Conservation (phyloP, 1,284 basidiomycete species). For the Apiotrichum laibachii region DNA sequence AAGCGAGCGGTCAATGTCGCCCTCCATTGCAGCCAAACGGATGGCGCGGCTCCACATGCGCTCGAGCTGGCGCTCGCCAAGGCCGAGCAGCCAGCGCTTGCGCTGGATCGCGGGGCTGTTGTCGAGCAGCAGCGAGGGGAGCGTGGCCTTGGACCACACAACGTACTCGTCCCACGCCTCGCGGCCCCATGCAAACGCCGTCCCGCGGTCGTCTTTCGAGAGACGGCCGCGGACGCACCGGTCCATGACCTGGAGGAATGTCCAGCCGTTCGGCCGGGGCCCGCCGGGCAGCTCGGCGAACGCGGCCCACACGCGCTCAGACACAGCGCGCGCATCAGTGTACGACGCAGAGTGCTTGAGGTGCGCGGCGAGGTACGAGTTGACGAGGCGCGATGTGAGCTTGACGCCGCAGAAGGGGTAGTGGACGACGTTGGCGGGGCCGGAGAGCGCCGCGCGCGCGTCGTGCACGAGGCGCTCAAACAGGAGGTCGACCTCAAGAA, state of each 20-base stretch:
- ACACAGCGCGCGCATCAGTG: slow-evolving; percentile 50
- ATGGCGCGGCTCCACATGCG: slow-evolving; percentile 40
- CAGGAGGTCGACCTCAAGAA: slow-evolving; percentile 68
- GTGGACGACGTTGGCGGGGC: slow-evolving; percentile 25
- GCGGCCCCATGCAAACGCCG: slow-evolving; percentile 29
- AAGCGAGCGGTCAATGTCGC: slow-evolving; percentile 10
- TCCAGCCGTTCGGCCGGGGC: slow-evolving; percentile 55
- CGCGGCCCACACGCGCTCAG: slow-evolving; percentile 32
- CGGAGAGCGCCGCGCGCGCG: slow-evolving; percentile 18
- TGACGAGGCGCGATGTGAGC: slow-evolving; percentile 65
- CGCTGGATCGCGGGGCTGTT: slow-evolving; percentile 5
- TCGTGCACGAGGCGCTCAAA: slow-evolving; percentile 68
- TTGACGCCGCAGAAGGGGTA: slow-evolving; percentile 61
- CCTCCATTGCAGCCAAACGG: slow-evolving; percentile 32
- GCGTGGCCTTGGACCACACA: slow-evolving; percentile 10
- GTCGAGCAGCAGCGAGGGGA: background rate
- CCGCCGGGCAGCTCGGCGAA: slow-evolving; percentile 42
- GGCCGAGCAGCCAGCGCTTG: slow-evolving; percentile 30
- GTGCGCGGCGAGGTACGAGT: slow-evolving; percentile 77
- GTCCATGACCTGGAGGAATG: slow-evolving; percentile 67
- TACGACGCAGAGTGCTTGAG: slow-evolving; percentile 55
- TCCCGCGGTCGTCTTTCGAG: slow-evolving; percentile 18
- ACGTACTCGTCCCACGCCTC: slow-evolving; percentile 39
- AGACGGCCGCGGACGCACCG: slow-evolving; percentile 55
- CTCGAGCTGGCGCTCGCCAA: slow-evolving; percentile 44